Percentiles rank a stretch among this genome's conserved stretches.
Conservation (phyloP, 257 asterid genomes). For the Coffea canephora region DNA sequence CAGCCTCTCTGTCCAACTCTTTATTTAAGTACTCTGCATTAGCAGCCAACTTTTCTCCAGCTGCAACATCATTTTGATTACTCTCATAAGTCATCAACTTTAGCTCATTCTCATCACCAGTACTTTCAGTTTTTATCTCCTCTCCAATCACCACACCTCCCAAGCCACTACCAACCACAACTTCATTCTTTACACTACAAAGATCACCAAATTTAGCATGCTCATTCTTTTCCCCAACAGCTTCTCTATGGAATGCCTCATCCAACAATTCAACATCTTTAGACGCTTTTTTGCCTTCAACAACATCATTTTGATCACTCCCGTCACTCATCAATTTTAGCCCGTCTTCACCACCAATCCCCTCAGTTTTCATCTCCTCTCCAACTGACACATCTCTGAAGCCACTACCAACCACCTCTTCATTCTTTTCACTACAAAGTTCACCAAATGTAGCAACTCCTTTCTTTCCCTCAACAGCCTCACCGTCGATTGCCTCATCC, state of each 20-base stretch:
- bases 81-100: neutral
- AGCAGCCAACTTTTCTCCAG: neutral
- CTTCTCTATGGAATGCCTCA: too few species aligned
- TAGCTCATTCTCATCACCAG: conserved; percentile 3
- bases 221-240: too few species aligned
- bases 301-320: too few species aligned
- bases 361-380: too few species aligned
- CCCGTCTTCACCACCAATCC: too few species aligned
- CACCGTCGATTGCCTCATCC: conserved; percentile 13
- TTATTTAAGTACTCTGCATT: neutral
- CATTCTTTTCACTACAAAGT: conserved; percentile 16
- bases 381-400: too few species aligned
- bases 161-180: neutral
- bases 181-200: too few species aligned
- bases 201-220: too few species aligned
- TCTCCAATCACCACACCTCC: conserved; percentile 7
- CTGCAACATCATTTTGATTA: conserved; percentile 10
- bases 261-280: too few species aligned
- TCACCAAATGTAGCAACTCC: conserved; percentile 17
- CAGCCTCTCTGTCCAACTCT: conserved; percentile 11
- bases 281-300: too few species aligned
- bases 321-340: too few species aligned
- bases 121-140: neutral
- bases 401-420: too few species aligned
- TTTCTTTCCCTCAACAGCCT: conserved; percentile 17